phyloP scores from a whole-genome alignment of 148 eudicot genomes.

The Cornus florida region DNA sequence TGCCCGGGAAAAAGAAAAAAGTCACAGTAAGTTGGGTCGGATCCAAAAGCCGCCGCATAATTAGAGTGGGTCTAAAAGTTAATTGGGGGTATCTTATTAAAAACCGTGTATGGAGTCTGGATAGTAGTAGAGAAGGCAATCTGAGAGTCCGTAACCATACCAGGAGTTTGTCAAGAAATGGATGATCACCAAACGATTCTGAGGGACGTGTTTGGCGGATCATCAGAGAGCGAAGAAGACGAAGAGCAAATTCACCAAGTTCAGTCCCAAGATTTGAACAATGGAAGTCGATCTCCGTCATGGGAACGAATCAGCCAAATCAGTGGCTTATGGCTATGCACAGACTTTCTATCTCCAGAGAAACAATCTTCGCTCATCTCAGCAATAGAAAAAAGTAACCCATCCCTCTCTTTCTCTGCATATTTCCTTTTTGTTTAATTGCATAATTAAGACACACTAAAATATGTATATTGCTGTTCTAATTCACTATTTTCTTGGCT shows the following conservation, averaged over 20 bases:
- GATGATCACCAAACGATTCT: constrained; percentile 38
- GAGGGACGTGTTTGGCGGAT: constrained; percentile 68
- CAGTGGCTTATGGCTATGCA: constrained; percentile 70
- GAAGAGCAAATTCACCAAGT: constrained; percentile 1
- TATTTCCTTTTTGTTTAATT: background rate
- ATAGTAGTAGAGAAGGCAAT: too few species aligned
- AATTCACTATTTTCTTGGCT: too few species aligned
- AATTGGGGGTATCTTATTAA: too few species aligned
- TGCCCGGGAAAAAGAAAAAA: too few species aligned
- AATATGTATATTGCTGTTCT: too few species aligned
- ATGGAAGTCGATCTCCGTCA: constrained; percentile 10
- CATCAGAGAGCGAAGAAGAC: constrained; percentile 47
- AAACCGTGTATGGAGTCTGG: too few species aligned
- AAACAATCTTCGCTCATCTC: constrained; percentile 64
- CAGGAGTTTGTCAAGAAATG: constrained; percentile 12
- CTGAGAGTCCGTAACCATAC: too few species aligned
- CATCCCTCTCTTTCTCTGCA: background rate
- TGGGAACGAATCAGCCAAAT: constrained; percentile 52
- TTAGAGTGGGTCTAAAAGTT: too few species aligned
- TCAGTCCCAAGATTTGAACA: background rate
- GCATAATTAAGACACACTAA: background rate
- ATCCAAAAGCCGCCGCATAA: too few species aligned
- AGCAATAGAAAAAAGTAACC: constrained; percentile 47
- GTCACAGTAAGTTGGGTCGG: too few species aligned
- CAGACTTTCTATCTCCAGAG: constrained; percentile 51